Base-by-base conservation (phyloP, 2,329 filamentous ascomycete genomes). In the Podosphaera xanthii region DNA sequence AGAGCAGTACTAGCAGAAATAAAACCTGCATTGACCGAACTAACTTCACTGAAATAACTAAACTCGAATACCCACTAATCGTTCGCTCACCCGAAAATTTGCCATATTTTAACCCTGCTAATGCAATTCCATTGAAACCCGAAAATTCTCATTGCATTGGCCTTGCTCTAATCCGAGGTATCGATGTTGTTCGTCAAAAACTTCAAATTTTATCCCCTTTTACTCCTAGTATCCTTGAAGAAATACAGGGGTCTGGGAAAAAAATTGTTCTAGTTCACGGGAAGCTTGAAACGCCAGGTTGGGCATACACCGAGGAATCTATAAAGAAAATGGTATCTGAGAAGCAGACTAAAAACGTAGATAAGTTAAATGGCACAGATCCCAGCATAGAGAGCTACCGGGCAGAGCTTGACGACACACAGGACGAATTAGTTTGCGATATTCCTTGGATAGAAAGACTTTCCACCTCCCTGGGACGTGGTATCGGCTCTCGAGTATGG, bases 201-300 rank as follows among this genome's bases (percentile, higher is more conserved):
- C 70, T 91, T 2, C 82, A 88, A 60, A 65, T 91, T 0, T 67
- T 89, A 1, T 84, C 83, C 0, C 84, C 86, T 0, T 72, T 82
- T 5, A 59, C 72, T 0, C 58, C 68, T 0, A 64, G 70, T 2
- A 65, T 69, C 2, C 72, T 81, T 14, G 68, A 71, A 44, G 66
- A 70, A 8, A 66, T 75, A 22, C 71, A 67, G 49, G 65, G 70
- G 6, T 68, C 69, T 35, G 76, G 75, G 0, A 71, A 74, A 38
- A 71, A 74, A 14, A 71, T 86, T 14, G 77, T 86, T 2, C 72
- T 88, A 2, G 76, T 87, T 0, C 77, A 82, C 59, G 84, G 84
- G 2, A 82, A 78, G 63, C 79, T 86, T 59, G 84, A 87, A 65
- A 71, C 78, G 1, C 82, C 84, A 0, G 80, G 75, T 2, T 87